These are phyloP conservation scores for Amanita fuliginea DNA, from an alignment of 768 basidiomycete species.

Conservation along the genomic window DNA sequence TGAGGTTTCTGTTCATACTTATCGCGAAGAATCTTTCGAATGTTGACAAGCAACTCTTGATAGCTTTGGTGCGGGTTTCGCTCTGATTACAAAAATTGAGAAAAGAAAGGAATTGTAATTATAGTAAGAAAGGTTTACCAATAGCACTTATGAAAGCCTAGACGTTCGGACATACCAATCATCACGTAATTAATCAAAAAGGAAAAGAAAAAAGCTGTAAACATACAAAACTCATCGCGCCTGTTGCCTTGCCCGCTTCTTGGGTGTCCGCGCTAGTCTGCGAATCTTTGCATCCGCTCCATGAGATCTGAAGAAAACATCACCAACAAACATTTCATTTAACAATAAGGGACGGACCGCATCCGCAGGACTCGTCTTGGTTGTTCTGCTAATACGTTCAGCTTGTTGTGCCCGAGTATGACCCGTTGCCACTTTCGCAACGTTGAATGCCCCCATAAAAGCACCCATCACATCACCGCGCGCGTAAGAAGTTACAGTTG, in stretches of 20 bases:
- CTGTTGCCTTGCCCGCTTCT: conserved; percentile 55
- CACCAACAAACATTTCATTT: conserved; percentile 1
- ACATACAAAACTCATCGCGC: conserved; percentile 73
- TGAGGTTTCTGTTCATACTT: conserved; percentile 36
- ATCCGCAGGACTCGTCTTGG: conserved; percentile 76
- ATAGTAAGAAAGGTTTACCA: conserved; percentile 20
- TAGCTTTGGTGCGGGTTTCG: conserved; percentile 29
- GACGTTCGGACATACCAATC: not conserved
- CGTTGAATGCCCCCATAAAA: conserved; percentile 57
- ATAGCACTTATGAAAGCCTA: conserved; percentile 51
- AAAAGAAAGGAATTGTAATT: not conserved
- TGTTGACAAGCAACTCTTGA: conserved; percentile 28
- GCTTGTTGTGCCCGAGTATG: conserved; percentile 59
- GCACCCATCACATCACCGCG: conserved; percentile 74
- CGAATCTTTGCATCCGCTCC: conserved; percentile 72
- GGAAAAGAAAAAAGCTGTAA: not conserved
- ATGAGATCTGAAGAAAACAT: conserved; percentile 48
- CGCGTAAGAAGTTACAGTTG: conserved; percentile 66
- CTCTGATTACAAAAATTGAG: not conserved
- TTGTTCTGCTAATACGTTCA: conserved; percentile 43
- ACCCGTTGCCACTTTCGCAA: conserved; percentile 70
- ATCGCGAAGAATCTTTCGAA: conserved; percentile 25
- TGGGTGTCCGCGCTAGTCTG: conserved; percentile 76
- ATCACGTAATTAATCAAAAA: not conserved
- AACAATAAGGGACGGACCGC: conserved; percentile 40